phyloP scores from a whole-genome alignment of 148 eudicot genomes.

The Rhododendron griersonianum region DNA sequence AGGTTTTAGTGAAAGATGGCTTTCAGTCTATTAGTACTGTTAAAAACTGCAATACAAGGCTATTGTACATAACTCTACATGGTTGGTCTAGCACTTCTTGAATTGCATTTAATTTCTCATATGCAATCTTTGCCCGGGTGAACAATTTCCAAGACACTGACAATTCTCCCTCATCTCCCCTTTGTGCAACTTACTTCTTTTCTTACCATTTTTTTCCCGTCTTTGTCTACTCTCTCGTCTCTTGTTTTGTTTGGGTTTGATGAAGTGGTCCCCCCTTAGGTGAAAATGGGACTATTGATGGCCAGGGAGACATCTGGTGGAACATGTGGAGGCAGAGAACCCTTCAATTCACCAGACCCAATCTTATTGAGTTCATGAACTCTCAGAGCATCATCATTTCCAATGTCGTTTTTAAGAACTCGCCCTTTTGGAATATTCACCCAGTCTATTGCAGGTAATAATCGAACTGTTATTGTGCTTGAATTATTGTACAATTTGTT shows the following conservation, averaged over 20 bases:
- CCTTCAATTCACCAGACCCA: conserved; percentile 77
- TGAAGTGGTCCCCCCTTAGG: conserved; percentile 34
- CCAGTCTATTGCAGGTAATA: conserved; percentile 96
- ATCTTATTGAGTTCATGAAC: conserved; percentile 82
- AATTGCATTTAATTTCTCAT: not conserved
- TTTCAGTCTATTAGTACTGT: not conserved
- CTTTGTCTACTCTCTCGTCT: not conserved
- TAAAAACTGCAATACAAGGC: not conserved
- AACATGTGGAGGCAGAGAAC: conserved; percentile 89
- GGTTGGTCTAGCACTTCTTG: not conserved
- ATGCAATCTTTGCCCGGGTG: not conserved
- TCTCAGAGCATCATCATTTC: conserved; percentile 72
- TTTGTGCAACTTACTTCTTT: not conserved
- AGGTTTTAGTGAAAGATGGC: not conserved
- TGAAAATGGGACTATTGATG: conserved; percentile 98
- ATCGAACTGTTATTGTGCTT: not conserved
- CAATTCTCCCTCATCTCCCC: not conserved
- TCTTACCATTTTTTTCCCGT: not conserved
- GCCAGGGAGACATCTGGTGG: conserved; percentile 99
- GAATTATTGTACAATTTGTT: not conserved
- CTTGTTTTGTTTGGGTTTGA: not conserved
- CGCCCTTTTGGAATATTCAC: conserved; percentile 96
- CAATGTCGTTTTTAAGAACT: conserved; percentile 71
- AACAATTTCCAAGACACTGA: not conserved
- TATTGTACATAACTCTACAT: not conserved